Evolutionary conservation across 257 asterid species (phyloP).

Genomic region (Avicennia marina): DNA sequence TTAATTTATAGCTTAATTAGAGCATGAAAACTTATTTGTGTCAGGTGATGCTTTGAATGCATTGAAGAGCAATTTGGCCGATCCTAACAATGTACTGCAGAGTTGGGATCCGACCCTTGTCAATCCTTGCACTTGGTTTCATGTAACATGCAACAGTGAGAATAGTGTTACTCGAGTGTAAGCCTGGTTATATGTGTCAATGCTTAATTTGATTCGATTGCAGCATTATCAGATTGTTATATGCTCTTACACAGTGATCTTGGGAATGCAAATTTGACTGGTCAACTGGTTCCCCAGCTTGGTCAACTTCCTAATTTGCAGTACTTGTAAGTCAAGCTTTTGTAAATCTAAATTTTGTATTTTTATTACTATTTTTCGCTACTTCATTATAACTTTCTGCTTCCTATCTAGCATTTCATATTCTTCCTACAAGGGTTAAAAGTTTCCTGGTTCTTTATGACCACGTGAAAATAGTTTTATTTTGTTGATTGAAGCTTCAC

Average conservation of each 20-base stretch:
- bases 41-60: constrained; percentile 96
- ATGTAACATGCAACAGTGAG: constrained; percentile 80
- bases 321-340: constrained; percentile 69
- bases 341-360: constrained; percentile 8
- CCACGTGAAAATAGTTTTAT: too few relatives aligned
- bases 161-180: constrained; percentile 91
- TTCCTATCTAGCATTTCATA: too few relatives aligned
- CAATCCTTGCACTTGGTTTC: constrained; percentile 98
- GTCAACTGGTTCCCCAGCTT: constrained; percentile 83
- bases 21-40: constrained; percentile 11
- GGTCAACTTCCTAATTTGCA: constrained; percentile 72
- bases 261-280: constrained; percentile 93
- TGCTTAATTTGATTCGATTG: constrained; percentile 2
- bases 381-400: too few relatives aligned
- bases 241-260: constrained; percentile 64
- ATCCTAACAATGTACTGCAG: constrained; percentile 89
- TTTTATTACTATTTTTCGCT: too few relatives aligned
- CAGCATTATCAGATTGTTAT: constrained; percentile 5
- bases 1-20: not conserved
- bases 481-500: too few relatives aligned
- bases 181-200: constrained; percentile 24
- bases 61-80: constrained; percentile 64
- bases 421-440: too few relatives aligned
- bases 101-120: constrained; percentile 98
- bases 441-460: too few relatives aligned